These are phyloP conservation scores for Diplodia corticola DNA, from an alignment of 2,329 filamentous ascomycete genomes.

Conservation along the genomic window DNA sequence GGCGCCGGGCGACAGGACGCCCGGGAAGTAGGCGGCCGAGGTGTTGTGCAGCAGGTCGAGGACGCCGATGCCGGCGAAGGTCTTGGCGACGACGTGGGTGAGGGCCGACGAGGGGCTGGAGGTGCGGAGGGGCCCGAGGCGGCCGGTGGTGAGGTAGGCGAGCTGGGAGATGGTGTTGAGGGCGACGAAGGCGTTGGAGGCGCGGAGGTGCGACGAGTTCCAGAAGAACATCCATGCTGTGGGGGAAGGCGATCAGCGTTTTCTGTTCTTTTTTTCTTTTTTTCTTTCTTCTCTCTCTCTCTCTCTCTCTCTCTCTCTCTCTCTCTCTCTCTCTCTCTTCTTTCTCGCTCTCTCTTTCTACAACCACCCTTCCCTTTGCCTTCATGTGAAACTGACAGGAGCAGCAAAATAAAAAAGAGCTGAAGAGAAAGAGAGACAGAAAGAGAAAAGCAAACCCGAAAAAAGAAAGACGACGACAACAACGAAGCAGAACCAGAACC, in stretches of 20 bases:
- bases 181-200: constrained; percentile 57
- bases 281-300: too few relatives aligned
- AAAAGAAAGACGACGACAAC: too few relatives aligned
- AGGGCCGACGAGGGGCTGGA: constrained; percentile 54
- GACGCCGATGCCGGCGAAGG: constrained; percentile 61
- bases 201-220: constrained; percentile 54
- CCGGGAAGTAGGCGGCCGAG: constrained; percentile 56
- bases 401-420: too few relatives aligned
- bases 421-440: too few relatives aligned
- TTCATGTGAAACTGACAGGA: too few relatives aligned
- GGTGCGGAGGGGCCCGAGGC: constrained; percentile 51
- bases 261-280: constrained; percentile 23
- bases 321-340: too few relatives aligned
- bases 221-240: constrained; percentile 62
- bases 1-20: constrained; percentile 45
- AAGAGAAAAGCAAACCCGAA: too few relatives aligned
- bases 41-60: constrained; percentile 61
- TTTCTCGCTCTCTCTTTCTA: too few relatives aligned
- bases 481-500: too few relatives aligned
- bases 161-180: constrained; percentile 59
- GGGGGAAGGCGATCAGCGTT: too few relatives aligned
- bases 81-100: constrained; percentile 60
- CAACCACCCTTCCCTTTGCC: too few relatives aligned
- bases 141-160: constrained; percentile 53
- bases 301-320: too few relatives aligned